Evolutionary conservation across 164 flowering plant genomes (phyloP).

Genomic region (Macadamia integrifolia): DNA sequence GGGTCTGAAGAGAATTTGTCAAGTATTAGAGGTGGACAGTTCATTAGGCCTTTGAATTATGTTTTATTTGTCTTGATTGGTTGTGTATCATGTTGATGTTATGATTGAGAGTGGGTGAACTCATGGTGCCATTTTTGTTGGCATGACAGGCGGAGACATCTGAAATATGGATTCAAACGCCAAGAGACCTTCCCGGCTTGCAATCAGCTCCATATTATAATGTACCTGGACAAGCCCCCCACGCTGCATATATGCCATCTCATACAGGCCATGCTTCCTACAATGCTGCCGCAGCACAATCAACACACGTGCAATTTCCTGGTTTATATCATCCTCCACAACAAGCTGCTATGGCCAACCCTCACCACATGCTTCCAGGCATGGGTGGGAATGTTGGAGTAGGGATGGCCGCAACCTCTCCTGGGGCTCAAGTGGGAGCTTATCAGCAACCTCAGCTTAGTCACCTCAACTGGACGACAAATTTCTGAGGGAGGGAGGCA

Average conservation of each 20-base stretch:
- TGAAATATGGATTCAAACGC: constrained; percentile 83
- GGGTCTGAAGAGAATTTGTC: too few relatives aligned
- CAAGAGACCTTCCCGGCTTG: constrained; percentile 62
- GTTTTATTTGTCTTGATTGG: too few relatives aligned
- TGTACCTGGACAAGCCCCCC: constrained; percentile 74
- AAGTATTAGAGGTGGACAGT: too few relatives aligned
- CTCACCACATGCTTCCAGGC: constrained; percentile 66
- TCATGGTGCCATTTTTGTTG: neutral
- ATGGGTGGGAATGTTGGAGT: constrained; percentile 67
- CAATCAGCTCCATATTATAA: constrained; percentile 78
- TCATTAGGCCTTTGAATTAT: too few relatives aligned
- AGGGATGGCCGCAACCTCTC: constrained; percentile 53
- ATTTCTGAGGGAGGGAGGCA: constrained; percentile 36
- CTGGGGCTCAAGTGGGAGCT: constrained; percentile 73
- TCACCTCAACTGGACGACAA: constrained; percentile 73
- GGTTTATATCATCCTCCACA: constrained; percentile 68
- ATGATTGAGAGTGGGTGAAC: neutral
- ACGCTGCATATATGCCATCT: constrained; percentile 71
- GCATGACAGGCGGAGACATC: constrained; percentile 73
- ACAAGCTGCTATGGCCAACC: constrained; percentile 52
- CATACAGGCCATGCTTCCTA: constrained; percentile 72
- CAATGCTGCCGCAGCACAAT: constrained; percentile 55
- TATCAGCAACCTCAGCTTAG: constrained; percentile 86
- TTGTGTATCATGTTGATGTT: too few relatives aligned
- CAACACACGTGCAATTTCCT: constrained; percentile 78